Base-by-base conservation (phyloP, 148 eudicot genomes). In the Silene latifolia region DNA sequence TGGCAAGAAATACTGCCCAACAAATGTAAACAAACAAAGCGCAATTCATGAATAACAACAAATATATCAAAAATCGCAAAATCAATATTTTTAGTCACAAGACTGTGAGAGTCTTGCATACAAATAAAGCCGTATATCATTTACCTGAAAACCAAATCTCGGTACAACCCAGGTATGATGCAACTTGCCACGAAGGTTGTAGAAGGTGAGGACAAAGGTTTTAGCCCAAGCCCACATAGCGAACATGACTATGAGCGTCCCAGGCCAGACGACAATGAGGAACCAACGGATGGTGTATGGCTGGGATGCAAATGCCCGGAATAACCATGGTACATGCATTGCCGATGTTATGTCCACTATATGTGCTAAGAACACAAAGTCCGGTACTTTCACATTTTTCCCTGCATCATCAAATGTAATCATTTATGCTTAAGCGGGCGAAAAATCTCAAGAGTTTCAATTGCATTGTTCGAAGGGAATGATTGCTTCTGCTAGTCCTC, bases 341-440 rank as follows among this genome's bases (percentile, higher is more conserved):
- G 88, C 72, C 0, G 91, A 83, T 15, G 78, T 77, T 35, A 92
- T 1, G 76, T 92, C 94, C 47, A 92, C 91, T 20, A 78, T 82
- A 59, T 92, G 97, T 14, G 89, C 97, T 64, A 92, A 77, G 86
- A 92, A 92, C 73, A 92, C 97, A 69, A 92, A 92, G 64, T 87
- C 88, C 0, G 97, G 92, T 10, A 87, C 88, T 53, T 81, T 88
- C 14, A 69, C 72, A 14, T 86, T 84, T 78, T 80, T 83, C 21
- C 74, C 94, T 89, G 84, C 82, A 82, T 23, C 23, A 15, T 32
- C 64, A 61, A 8, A 3, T 3, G 11, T 17, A 7, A 14, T 65
- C 8, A 59, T 19, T 35, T 35, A 35, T 1, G 39, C 39, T 2
- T 35, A 35, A 35, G 39, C 6, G 2, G 5, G 39, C n/a, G n/a